phyloP scores from a whole-genome alignment of 2,329 filamentous ascomycete genomes.

The Phaeosphaeria sp. region DNA sequence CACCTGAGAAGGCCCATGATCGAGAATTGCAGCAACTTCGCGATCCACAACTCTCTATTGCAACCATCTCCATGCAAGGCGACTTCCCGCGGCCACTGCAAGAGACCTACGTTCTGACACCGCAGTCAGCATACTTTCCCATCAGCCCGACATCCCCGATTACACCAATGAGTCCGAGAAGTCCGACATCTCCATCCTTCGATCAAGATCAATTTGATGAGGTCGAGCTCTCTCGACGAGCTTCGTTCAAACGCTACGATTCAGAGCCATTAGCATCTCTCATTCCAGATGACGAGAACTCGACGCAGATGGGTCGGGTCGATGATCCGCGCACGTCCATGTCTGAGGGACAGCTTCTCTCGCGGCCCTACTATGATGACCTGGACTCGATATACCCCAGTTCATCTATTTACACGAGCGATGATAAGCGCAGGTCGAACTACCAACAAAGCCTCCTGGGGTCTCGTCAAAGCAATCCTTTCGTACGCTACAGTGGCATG shows the following conservation, averaged over 20 bases:
- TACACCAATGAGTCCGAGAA: constrained; percentile 24
- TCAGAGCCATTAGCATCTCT: constrained; percentile 34
- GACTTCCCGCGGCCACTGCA: constrained; percentile 28
- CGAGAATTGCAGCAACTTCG: constrained; percentile 36
- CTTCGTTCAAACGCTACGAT: constrained; percentile 6
- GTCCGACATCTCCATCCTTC: constrained; percentile 7
- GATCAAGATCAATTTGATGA: constrained; percentile 9
- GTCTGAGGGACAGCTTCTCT: constrained; percentile 13
- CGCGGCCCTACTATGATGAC: constrained; percentile 39
- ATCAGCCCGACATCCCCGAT: constrained; percentile 25
- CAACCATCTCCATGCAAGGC: constrained; percentile 19
- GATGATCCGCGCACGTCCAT: constrained; percentile 11
- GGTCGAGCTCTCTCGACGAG: constrained; percentile 8
- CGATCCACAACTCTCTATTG: constrained; percentile 9
- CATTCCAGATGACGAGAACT: constrained; percentile 37
- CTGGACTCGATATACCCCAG: constrained; percentile 35
- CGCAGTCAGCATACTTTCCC: constrained; percentile 25
- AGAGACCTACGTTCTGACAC: constrained; percentile 23
- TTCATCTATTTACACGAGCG: constrained; percentile 42
- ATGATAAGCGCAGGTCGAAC: constrained; percentile 25
- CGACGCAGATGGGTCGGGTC: constrained; percentile 26
- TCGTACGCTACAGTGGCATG: constrained; percentile 22
- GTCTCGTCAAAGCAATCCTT: constrained; percentile 29
- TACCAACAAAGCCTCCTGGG: constrained; percentile 28
- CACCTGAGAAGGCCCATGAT: constrained; percentile 13